Percentiles rank a stretch among this genome's conserved stretches.
Evolutionary conservation across 139 green algal species (phyloP).

Genomic region (Monoraphidium neglectum): DNA sequence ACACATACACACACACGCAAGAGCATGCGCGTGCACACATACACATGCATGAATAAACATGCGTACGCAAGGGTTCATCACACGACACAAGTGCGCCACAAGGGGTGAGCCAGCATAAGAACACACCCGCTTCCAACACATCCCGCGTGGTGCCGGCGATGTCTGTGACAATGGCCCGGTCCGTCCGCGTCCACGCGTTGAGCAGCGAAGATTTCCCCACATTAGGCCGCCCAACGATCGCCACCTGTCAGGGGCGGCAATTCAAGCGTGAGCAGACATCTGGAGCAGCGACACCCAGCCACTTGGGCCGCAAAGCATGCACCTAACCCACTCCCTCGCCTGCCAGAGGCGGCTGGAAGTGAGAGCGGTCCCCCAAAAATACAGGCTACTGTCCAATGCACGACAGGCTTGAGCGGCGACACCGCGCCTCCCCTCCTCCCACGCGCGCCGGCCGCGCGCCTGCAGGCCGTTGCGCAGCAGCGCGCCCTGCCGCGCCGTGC

Average conservation of each 20-base stretch:
- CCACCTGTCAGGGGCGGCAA: slow-evolving; percentile 57
- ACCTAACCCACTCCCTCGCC: no score
- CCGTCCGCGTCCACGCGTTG: slow-evolving; percentile 81
- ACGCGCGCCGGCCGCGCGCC: slow-evolving; percentile 17
- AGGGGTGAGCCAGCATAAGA: not conserved
- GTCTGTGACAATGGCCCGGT: slow-evolving; percentile 94
- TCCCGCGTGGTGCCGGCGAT: slow-evolving; percentile 95
- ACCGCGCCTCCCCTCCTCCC: no score
- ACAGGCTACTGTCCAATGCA: no score
- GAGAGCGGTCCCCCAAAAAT: no score
- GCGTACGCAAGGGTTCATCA: no score
- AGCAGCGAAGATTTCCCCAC: slow-evolving; percentile 97
- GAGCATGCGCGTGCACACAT: not conserved
- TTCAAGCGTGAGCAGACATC: not conserved
- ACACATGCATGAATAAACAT: not conserved
- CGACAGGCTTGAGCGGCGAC: no score
- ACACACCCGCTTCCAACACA: slow-evolving; percentile 86
- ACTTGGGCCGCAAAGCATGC: no score
- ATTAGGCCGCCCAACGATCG: slow-evolving; percentile 94
- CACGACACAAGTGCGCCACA: no score
- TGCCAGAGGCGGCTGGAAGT: no score
- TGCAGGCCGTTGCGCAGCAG: slow-evolving; percentile 76
- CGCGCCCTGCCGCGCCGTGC: slow-evolving; percentile 63
- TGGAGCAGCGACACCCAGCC: not conserved
- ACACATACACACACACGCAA: not conserved